Conservation (phyloP, 2,329 filamentous ascomycete genomes). For the Microdochium paspali region DNA sequence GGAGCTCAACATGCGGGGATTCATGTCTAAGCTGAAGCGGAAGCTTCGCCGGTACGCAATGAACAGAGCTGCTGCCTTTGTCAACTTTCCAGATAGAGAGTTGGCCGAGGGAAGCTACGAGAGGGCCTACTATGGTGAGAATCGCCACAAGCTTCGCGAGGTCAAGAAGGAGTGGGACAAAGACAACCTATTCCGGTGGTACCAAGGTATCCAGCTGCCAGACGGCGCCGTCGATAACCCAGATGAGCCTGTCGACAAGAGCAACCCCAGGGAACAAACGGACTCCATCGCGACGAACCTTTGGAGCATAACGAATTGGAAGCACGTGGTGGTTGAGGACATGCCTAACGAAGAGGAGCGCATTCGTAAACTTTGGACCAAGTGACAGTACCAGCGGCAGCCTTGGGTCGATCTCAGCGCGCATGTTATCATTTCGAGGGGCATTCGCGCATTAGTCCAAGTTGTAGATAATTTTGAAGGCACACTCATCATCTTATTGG, state of each 20-base stretch:
- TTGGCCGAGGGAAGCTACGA: constrained; percentile 7
- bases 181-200: constrained; percentile 16
- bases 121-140: constrained; percentile 20
- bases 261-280: not conserved
- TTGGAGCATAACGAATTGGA: not conserved
- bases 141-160: constrained; percentile 9
- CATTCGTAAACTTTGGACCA: not conserved
- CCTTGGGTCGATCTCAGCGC: no score
- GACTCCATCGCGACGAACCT: not conserved
- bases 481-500: no score
- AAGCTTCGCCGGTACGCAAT: constrained; percentile 11
- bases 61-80: constrained; percentile 10
- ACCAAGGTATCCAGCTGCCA: constrained; percentile 13
- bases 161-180: constrained; percentile 19
- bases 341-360: not conserved
- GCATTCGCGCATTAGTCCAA: no score
- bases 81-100: constrained; percentile 18
- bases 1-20: constrained; percentile 15
- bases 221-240: not conserved
- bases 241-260: not conserved
- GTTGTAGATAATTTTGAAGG: no score
- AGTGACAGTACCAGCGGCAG: no score
- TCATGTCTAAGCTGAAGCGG: constrained; percentile 12
- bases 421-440: no score
- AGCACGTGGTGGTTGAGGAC: not conserved